phyloP scores from a whole-genome alignment of 1,139 yeast species.

The Yamadazyma buinensis region DNA sequence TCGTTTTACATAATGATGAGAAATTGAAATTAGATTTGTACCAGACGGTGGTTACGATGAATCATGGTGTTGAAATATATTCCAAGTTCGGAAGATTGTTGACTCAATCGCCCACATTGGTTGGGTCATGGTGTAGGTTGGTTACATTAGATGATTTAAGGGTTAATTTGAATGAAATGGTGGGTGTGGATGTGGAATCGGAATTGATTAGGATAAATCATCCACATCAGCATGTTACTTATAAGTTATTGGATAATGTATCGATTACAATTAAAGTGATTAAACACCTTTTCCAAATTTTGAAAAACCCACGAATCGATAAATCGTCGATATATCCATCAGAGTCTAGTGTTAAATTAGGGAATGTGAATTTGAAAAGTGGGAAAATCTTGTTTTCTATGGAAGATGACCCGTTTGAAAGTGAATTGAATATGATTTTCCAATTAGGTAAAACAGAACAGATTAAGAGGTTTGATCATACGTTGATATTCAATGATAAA shows the following conservation, averaged over 20 bases:
- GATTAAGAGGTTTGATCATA: constrained; percentile 56
- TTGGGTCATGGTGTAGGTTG: constrained; percentile 50
- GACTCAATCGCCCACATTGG: constrained; percentile 50
- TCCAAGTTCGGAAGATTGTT: constrained; percentile 43
- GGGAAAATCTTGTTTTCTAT: constrained; percentile 45
- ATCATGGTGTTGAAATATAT: constrained; percentile 13
- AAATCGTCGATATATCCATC: constrained; percentile 26
- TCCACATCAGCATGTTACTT: constrained; percentile 55
- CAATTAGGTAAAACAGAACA: constrained; percentile 78
- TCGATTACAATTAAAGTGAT: constrained; percentile 51
- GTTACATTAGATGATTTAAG: constrained; percentile 40
- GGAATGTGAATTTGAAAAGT: constrained; percentile 50
- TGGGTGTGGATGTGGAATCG: no score
- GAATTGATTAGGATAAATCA: constrained; percentile 33
- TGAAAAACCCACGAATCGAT: constrained; percentile 25
- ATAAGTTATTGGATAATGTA: constrained; percentile 58
- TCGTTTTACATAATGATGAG: constrained; percentile 45
- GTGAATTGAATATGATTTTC: constrained; percentile 68
- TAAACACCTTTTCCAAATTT: constrained; percentile 49
- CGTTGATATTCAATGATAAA: constrained; percentile 45
- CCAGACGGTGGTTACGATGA: constrained; percentile 18
- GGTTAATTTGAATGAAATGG: no score
- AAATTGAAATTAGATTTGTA: constrained; percentile 45
- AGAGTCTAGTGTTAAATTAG: constrained; percentile 48
- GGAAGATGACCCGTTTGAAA: constrained; percentile 88